Evolutionary conservation across 2,329 filamentous ascomycete genomes (phyloP).

Genomic region (Paecilomyces formosus): DNA sequence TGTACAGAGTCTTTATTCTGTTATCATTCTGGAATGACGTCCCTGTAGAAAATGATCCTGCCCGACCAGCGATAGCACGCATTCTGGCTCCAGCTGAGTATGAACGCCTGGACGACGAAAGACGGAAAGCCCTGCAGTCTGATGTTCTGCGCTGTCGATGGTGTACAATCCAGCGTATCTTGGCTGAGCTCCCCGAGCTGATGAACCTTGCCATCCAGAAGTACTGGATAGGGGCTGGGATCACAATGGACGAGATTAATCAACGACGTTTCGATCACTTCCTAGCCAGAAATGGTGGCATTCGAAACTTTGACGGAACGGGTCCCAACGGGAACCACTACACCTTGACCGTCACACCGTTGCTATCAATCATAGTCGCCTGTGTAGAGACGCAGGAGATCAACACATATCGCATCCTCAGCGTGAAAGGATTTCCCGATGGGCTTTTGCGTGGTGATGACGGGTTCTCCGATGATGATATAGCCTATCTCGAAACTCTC

Average conservation of each 20-base stretch:
- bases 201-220: constrained; percentile 25
- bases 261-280: constrained; percentile 13
- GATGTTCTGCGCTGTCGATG: constrained; percentile 30
- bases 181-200: constrained; percentile 25
- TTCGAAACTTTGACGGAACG: constrained; percentile 8
- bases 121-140: constrained; percentile 26
- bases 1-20: constrained; percentile 34
- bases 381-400: constrained; percentile 5
- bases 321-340: constrained; percentile 7
- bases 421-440: constrained; percentile 18
- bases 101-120: constrained; percentile 13
- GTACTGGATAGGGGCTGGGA: constrained; percentile 20
- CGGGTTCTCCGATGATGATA: constrained; percentile 22
- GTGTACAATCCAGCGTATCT: constrained; percentile 30
- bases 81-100: constrained; percentile 31
- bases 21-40: constrained; percentile 33
- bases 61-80: constrained; percentile 14
- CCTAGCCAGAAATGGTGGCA: constrained; percentile 12
- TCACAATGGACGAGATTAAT: constrained; percentile 13
- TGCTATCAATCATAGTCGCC: constrained; percentile 13
- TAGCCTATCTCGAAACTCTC: constrained; percentile 29
- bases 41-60: neutral
- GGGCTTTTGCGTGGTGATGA: constrained; percentile 21
- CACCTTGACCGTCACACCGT: constrained; percentile 13
- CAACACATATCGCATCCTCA: constrained; percentile 10